Base-by-base conservation (phyloP, 2,329 filamentous ascomycete genomes). In the Fusarium marasasianum region DNA sequence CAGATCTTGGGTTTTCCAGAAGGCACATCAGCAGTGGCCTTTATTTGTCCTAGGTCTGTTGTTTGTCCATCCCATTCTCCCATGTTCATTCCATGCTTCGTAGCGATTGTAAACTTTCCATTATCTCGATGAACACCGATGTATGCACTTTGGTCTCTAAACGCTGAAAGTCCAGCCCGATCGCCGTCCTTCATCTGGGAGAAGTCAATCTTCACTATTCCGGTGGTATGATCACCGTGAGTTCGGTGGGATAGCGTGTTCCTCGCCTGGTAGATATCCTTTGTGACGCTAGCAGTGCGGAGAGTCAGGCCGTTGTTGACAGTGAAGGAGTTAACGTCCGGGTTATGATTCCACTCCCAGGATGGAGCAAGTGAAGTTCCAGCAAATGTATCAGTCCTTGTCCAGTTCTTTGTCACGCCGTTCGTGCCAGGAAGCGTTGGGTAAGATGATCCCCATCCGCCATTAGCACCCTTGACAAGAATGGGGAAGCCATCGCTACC, bases 291-390 rank as follows among this genome's bases (percentile, higher is more conserved):
- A 3, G 86, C 86, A 5, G 88, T 86, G 35, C 78, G 80, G 3
- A 91, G 81, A 0, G 81, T 83, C 6, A 91, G 74, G 5, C 86
- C 85, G 37, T 84, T 80, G 45, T 81, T 78, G 17, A 89, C 81
- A 4, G 75, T 77, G 74, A 80, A 91, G 14, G 84, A 86, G 15
- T 78, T 80, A 2, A 79, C 82, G 63, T 91, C 87, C 0, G 89
- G 89, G 77, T 91, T 90, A 72, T 91, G 89, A 75, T 91, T 91
- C 88, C 89, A 91, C 77, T 91, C 89, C 87, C 87, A 91, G 5
- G 84, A 80, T 0, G 83, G 82, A 12, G 81, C 78, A 2, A 91
- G 81, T 0, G 79, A 71, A 0, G 80, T 75, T 1, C 85, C 86
- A 3, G 3, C 3, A 3, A 31, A 31, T 3, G 66, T 78, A 66